Conservation (phyloP, 108 stramenopile species). For the Nitzschia sp. region DNA sequence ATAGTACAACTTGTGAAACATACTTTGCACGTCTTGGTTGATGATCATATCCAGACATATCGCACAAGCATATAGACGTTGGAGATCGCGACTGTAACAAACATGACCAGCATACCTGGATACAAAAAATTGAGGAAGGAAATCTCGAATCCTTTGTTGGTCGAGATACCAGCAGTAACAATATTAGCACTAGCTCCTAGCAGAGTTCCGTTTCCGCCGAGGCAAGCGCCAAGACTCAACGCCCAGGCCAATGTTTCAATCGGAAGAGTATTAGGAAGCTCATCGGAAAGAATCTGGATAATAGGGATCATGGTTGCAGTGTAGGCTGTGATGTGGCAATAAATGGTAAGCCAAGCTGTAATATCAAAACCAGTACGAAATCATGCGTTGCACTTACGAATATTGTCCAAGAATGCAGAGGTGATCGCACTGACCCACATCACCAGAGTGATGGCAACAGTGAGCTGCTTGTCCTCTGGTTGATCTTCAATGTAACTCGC, state of each 20-base stretch:
- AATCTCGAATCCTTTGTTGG: slow-evolving; percentile 47
- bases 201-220: slow-evolving; percentile 71
- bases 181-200: slow-evolving; percentile 66
- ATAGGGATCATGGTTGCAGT: slow-evolving; percentile 77
- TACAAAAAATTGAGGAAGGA: slow-evolving; percentile 62
- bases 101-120: slow-evolving; percentile 55
- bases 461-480: slow-evolving; percentile 42
- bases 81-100: slow-evolving; percentile 49
- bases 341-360: background rate
- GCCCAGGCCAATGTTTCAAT: slow-evolving; percentile 67
- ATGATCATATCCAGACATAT: slow-evolving; percentile 37
- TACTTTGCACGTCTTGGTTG: too few species aligned
- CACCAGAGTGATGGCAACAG: slow-evolving; percentile 55
- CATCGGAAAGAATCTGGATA: slow-evolving; percentile 43
- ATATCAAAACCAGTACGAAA: background rate
- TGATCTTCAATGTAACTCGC: slow-evolving; percentile 45
- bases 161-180: slow-evolving; percentile 58
- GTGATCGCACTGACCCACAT: slow-evolving; percentile 66
- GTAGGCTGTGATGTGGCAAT: slow-evolving; percentile 54
- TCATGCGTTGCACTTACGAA: background rate
- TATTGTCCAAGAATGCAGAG: slow-evolving; percentile 50
- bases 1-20: background rate
- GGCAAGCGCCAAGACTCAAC: slow-evolving; percentile 59
- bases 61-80: slow-evolving; percentile 64
- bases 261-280: slow-evolving; percentile 46